phyloP scores from a whole-genome alignment of 495 filamentous ascomycete genomes.

The Penicillium ucsense region DNA sequence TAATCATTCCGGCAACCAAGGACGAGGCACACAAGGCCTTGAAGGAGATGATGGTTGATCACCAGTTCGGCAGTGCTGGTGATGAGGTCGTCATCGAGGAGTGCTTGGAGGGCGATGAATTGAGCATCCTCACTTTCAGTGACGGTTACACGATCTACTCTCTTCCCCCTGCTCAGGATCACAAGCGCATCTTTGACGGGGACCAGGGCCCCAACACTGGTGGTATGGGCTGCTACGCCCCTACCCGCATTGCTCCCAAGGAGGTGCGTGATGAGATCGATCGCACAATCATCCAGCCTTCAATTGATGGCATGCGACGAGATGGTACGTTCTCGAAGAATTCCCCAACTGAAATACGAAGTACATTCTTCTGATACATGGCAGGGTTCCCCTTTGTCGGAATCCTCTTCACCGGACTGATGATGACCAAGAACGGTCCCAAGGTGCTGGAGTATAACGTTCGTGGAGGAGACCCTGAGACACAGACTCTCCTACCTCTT shows the following conservation, averaged over 20 bases:
- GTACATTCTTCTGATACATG: not conserved
- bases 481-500: slow-evolving; percentile 81
- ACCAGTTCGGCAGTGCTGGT: slow-evolving; percentile 79
- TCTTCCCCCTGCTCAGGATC: slow-evolving; percentile 90
- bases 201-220: slow-evolving; percentile 92
- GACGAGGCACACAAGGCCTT: slow-evolving; percentile 75
- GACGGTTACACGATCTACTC: slow-evolving; percentile 80
- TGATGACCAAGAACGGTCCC: slow-evolving; percentile 83
- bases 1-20: slow-evolving; percentile 72
- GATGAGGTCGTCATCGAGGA: slow-evolving; percentile 96
- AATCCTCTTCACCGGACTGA: slow-evolving; percentile 87
- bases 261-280: slow-evolving; percentile 69
- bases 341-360: not conserved
- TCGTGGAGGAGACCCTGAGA: slow-evolving; percentile 92
- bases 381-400: slow-evolving; percentile 65
- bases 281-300: slow-evolving; percentile 75
- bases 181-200: slow-evolving; percentile 88
- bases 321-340: slow-evolving; percentile 40
- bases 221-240: slow-evolving; percentile 96
- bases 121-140: slow-evolving; percentile 83
- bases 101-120: slow-evolving; percentile 81
- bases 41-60: slow-evolving; percentile 80
- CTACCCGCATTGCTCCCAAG: slow-evolving; percentile 71
- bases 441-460: slow-evolving; percentile 96
- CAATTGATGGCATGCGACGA: slow-evolving; percentile 76